A percentile compares a stretch with the other conserved stretches of the same genome.
Conservation (phyloP, 2,329 filamentous ascomycete species). For the Atkinsonella texensis region DNA sequence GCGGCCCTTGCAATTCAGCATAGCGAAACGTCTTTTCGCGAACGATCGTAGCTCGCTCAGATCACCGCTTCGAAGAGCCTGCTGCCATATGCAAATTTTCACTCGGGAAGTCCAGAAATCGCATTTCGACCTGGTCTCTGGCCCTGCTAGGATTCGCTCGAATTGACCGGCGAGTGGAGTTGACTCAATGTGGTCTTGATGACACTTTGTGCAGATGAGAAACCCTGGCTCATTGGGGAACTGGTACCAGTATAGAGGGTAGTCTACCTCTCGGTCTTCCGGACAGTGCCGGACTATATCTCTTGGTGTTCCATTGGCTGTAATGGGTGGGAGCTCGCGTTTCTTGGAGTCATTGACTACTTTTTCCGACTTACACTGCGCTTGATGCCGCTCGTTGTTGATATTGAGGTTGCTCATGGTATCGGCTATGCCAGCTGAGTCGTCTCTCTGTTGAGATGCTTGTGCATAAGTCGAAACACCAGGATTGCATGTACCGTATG, state of each 20-base stretch:
- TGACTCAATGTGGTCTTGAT: slow-evolving; percentile 22
- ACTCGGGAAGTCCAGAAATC: slow-evolving; percentile 21
- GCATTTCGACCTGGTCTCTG: slow-evolving; percentile 18
- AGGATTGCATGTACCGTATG: background rate
- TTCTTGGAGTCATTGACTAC: background rate
- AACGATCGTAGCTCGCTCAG: slow-evolving; percentile 16
- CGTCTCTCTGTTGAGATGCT: background rate
- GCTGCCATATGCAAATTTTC: slow-evolving; percentile 21
- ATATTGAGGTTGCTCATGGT: slow-evolving; percentile 1
- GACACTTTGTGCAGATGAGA: slow-evolving; percentile 29
- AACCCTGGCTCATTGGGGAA: slow-evolving; percentile 17
- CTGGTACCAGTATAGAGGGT: slow-evolving; percentile 21
- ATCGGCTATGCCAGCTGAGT: background rate
- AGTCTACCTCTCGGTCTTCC: slow-evolving; percentile 15
- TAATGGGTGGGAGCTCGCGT: slow-evolving; percentile 5
- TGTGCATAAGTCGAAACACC: background rate
- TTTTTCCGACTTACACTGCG: background rate
- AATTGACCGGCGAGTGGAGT: slow-evolving; percentile 21
- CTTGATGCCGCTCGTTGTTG: background rate
- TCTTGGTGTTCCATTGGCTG: slow-evolving; percentile 12
- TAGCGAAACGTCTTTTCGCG: slow-evolving; percentile 13
- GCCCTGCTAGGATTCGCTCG: slow-evolving; percentile 12
- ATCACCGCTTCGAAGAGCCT: slow-evolving; percentile 16
- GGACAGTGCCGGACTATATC: slow-evolving; percentile 18
- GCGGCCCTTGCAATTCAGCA: slow-evolving; percentile 19